Evolutionary conservation across 1,139 yeast species (phyloP).

Genomic region (Debaryomyces subglobosus): DNA sequence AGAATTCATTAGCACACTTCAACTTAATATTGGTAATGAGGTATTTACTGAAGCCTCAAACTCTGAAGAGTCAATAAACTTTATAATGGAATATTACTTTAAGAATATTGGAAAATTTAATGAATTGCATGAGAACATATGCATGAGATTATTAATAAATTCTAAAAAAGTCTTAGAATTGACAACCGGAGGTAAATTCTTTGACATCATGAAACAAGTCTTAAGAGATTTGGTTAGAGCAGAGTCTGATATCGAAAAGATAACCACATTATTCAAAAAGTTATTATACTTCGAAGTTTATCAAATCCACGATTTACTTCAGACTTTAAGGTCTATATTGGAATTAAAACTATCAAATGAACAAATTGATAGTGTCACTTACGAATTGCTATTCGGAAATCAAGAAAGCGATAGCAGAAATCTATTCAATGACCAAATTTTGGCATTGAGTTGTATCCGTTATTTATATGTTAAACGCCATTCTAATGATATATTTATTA

Average conservation of each 20-base stretch:
- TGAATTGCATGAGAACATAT: constrained; percentile 3
- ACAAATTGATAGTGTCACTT: constrained; percentile 13
- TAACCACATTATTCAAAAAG: constrained; percentile 20
- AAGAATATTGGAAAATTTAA: not conserved
- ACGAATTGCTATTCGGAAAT: constrained; percentile 21
- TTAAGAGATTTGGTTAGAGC: constrained; percentile 10
- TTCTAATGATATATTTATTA: constrained; percentile 9
- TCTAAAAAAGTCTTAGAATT: constrained; percentile 17
- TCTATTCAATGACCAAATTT: constrained; percentile 17
- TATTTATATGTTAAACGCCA: constrained; percentile 14
- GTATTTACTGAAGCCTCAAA: not conserved
- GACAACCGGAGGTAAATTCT: constrained; percentile 13
- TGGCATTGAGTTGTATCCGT: constrained; percentile 19
- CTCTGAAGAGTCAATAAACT: not conserved
- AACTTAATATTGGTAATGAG: constrained; percentile 7
- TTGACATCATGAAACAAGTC: constrained; percentile 13
- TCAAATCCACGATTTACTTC: constrained; percentile 19
- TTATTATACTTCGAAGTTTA: constrained; percentile 24
- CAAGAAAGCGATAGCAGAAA: constrained; percentile 11
- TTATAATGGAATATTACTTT: constrained; percentile 4
- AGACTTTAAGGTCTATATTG: constrained; percentile 9
- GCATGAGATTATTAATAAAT: constrained; percentile 24
- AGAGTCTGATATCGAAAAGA: constrained; percentile 5
- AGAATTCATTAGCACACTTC: constrained; percentile 19
- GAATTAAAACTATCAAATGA: not conserved